Evolutionary conservation across 2,329 filamentous ascomycete species (phyloP).

Genomic region (Phaeophleospora eucalypticola): DNA sequence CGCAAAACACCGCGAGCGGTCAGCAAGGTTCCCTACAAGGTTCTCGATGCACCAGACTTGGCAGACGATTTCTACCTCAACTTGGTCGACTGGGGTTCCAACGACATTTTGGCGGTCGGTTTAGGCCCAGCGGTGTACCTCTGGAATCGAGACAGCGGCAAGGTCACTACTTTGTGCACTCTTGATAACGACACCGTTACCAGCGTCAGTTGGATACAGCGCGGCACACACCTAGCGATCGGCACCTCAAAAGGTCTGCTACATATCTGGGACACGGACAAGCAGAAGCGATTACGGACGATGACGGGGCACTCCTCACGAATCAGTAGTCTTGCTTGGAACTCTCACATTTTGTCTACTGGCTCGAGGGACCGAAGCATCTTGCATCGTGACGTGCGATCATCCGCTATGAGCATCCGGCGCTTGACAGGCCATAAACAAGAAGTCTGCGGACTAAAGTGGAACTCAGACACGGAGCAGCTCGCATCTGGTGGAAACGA

Average conservation of each 20-base stretch:
- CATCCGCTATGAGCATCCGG: constrained; percentile 82
- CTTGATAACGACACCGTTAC: constrained; percentile 91
- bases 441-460: constrained; percentile 92
- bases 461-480: constrained; percentile 95
- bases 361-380: constrained; percentile 91
- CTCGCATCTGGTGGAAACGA: constrained; percentile 95
- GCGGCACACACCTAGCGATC: constrained; percentile 89
- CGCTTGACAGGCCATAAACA: constrained; percentile 94
- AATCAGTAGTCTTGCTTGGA: constrained; percentile 94
- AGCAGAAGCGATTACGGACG: constrained; percentile 76
- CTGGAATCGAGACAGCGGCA: constrained; percentile 91
- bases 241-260: constrained; percentile 92
- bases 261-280: constrained; percentile 95
- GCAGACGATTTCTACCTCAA: constrained; percentile 98
- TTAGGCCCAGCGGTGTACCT: constrained; percentile 93
- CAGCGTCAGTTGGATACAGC: constrained; percentile 95
- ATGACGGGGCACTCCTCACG: constrained; percentile 96
- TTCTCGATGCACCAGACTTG: constrained; percentile 90
- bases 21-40: constrained; percentile 96
- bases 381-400: constrained; percentile 90
- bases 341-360: constrained; percentile 93
- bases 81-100: constrained; percentile 94
- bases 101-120: constrained; percentile 88
- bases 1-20: constrained; percentile 84
- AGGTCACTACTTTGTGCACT: constrained; percentile 91